These are phyloP conservation scores for Aphanomyces stellatus DNA, from an alignment of 352 stramenopile genomes.

Conservation along the genomic window DNA sequence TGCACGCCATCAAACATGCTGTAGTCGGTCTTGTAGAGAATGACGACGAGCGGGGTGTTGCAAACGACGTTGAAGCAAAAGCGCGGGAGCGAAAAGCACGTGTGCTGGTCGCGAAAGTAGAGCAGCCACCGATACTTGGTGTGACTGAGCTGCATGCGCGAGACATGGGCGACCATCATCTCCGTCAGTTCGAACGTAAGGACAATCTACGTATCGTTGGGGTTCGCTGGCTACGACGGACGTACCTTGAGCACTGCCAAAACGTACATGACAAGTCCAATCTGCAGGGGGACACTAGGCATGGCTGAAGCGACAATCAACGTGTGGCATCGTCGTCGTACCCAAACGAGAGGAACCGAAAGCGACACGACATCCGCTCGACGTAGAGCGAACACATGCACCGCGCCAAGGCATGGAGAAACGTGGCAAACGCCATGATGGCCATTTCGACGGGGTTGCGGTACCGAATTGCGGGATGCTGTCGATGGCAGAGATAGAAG, in stretches of 20 bases:
- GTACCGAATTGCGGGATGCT: conserved; percentile 5
- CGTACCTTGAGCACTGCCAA: not conserved
- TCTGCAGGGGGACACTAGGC: not conserved
- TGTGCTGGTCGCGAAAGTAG: not conserved
- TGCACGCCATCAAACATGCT: not conserved
- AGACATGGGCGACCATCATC: not conserved
- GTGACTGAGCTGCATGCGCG: not conserved
- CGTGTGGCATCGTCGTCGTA: not conserved
- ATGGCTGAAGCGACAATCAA: not conserved
- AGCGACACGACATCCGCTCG: not conserved
- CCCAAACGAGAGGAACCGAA: not conserved
- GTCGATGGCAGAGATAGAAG: not conserved
- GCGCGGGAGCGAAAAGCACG: not conserved
- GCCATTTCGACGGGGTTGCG: not conserved
- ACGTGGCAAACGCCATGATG: not conserved
- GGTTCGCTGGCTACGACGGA: not conserved
- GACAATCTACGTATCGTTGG: not conserved
- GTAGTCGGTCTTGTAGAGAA: not conserved
- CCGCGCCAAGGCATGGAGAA: not conserved
- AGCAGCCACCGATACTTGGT: not conserved
- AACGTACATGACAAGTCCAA: not conserved
- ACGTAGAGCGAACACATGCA: not conserved
- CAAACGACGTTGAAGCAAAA: not conserved
- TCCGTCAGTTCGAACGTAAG: conserved; percentile 12
- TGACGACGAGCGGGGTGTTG: not conserved